phyloP scores from a whole-genome alignment of 495 filamentous ascomycete genomes.

The Aspergillus diversus region DNA sequence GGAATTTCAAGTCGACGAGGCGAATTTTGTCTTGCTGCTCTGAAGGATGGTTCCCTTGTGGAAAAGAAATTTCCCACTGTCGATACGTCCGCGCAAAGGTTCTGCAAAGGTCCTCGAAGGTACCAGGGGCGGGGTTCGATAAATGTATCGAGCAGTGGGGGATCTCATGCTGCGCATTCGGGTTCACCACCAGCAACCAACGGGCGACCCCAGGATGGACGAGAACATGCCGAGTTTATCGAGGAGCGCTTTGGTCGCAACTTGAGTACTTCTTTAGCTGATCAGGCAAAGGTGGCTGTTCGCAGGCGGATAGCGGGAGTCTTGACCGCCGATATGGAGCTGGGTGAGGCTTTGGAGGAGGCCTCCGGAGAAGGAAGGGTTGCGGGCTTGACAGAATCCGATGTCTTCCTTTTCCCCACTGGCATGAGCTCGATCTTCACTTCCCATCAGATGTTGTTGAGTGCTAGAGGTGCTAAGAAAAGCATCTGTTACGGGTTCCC shows the following conservation, averaged over 20 bases:
- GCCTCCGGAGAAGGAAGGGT: conserved; percentile 54
- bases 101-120: conserved; percentile 67
- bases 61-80: conserved; percentile 38
- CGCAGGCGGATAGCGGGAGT: conserved; percentile 86
- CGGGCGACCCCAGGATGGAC: conserved; percentile 45
- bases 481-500: conserved; percentile 69
- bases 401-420: conserved; percentile 84
- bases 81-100: conserved; percentile 44
- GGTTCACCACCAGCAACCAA: conserved; percentile 19
- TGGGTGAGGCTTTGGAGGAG: conserved; percentile 62
- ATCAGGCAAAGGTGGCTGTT: conserved; percentile 84
- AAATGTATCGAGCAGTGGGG: conserved; percentile 28
- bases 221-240: conserved; percentile 78
- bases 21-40: conserved; percentile 79
- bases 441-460: conserved; percentile 72
- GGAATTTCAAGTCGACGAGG: conserved; percentile 89
- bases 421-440: conserved; percentile 97
- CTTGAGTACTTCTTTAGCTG: conserved; percentile 73
- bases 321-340: conserved; percentile 71
- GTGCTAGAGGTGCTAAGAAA: conserved; percentile 45
- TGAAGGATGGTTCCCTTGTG: conserved; percentile 71
- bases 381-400: conserved; percentile 77
- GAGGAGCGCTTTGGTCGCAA: conserved; percentile 96
- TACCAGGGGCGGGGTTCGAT: conserved; percentile 66
- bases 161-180: conserved; percentile 5